Conservation (phyloP, 352 stramenopile genomes). For the Globisporangium emineosum region DNA sequence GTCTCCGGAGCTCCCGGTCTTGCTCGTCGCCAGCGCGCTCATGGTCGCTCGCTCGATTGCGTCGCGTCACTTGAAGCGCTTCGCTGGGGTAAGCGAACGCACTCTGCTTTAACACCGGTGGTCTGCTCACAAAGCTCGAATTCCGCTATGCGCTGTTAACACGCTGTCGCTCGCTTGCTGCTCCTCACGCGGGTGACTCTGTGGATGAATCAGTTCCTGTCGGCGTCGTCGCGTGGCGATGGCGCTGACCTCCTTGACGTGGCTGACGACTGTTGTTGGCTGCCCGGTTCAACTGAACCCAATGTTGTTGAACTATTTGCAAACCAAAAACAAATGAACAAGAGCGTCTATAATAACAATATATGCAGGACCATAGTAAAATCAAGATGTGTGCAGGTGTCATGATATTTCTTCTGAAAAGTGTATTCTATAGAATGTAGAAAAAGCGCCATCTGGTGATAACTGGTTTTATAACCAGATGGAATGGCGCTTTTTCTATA, state of each 20-base stretch:
- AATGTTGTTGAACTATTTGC: not conserved
- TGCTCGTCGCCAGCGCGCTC: constrained; percentile 14
- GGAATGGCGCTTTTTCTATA: not conserved
- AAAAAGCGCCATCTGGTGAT: too few relatives aligned
- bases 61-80: constrained; percentile 1
- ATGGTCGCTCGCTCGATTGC: not conserved
- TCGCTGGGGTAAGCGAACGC: not conserved
- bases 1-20: constrained; percentile 34
- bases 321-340: too few relatives aligned
- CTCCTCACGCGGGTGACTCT: not conserved
- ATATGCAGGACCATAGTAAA: too few relatives aligned
- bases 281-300: constrained; percentile 6
- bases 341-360: not conserved
- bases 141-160: not conserved
- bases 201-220: not conserved
- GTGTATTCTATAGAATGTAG: too few relatives aligned
- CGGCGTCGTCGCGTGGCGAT: not conserved
- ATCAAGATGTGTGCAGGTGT: too few relatives aligned
- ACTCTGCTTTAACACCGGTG: not conserved
- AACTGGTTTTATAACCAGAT: not conserved
- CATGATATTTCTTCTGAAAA: too few relatives aligned
- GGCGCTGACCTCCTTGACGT: not conserved
- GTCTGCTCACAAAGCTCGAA: not conserved
- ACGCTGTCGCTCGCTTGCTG: too few relatives aligned
- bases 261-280: not conserved